Conservation (phyloP, 169 alveolate genomes). For the Plasmodium reichenowi region DNA sequence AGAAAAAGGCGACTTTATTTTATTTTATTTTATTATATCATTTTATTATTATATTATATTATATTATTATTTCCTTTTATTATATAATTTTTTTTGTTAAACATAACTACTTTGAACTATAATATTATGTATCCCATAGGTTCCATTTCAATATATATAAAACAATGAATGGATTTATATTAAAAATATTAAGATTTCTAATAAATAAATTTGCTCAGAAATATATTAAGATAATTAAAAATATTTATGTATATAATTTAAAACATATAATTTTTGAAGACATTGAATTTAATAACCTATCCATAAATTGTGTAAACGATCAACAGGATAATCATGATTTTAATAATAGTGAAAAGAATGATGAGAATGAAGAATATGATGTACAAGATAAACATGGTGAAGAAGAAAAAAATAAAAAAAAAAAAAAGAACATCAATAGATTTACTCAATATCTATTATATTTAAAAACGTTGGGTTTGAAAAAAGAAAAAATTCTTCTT, state of each 20-base stretch:
- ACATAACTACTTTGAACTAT: too few species aligned
- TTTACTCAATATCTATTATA: too few species aligned
- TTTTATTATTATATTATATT: too few species aligned
- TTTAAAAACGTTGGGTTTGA: too few species aligned
- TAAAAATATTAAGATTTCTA: not conserved
- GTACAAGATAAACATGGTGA: not conserved
- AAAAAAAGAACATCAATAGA: not conserved
- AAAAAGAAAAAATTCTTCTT: too few species aligned
- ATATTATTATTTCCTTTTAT: too few species aligned
- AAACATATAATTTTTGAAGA: slow-evolving; percentile 31
- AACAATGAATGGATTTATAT: slow-evolving; percentile 1
- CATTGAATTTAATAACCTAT: slow-evolving; percentile 9
- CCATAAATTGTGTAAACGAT: not conserved
- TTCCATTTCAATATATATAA: not conserved
- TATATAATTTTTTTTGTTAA: too few species aligned
- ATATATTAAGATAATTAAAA: slow-evolving; percentile 19
- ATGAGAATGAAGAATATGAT: slow-evolving; percentile 8
- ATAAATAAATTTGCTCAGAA: slow-evolving; percentile 6
- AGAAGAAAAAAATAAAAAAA: slow-evolving; percentile 17
- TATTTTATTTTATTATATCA: too few species aligned
- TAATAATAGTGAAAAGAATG: not conserved
- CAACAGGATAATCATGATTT: not conserved
- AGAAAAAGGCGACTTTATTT: too few species aligned
- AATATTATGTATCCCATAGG: too few species aligned
- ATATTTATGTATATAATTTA: slow-evolving; percentile 11